Evolutionary conservation across 495 filamentous ascomycete species (phyloP).

Genomic region (Zalerion maritima): DNA sequence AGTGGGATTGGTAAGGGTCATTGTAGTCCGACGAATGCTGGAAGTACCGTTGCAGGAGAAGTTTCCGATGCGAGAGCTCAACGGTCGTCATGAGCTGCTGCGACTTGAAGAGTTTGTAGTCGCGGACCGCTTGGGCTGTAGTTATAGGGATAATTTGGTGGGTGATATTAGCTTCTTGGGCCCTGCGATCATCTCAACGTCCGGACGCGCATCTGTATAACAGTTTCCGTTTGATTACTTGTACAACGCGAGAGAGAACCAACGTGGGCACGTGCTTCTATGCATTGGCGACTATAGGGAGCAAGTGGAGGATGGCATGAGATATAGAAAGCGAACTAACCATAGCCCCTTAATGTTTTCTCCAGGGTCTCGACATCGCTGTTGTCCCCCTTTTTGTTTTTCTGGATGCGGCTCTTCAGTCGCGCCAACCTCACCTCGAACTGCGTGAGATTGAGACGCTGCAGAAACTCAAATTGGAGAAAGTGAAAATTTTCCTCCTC

Average conservation of each 20-base stretch:
- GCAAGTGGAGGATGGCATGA: too few relatives aligned
- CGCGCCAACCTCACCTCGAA: slow-evolving; percentile 5
- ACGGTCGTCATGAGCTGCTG: neutral
- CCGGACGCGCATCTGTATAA: neutral
- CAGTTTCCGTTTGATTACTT: neutral
- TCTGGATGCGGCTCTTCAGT: slow-evolving; percentile 1
- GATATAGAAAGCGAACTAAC: too few relatives aligned
- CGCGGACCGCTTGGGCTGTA: slow-evolving; percentile 3
- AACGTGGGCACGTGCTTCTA: too few relatives aligned
- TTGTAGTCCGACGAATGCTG: slow-evolving; percentile 1
- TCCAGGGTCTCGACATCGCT: slow-evolving; percentile 1
- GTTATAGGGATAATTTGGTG: too few relatives aligned
- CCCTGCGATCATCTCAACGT: too few relatives aligned
- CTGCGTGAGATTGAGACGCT: slow-evolving; percentile 8
- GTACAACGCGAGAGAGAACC: too few relatives aligned
- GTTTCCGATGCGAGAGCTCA: neutral
- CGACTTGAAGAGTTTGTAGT: slow-evolving; percentile 4
- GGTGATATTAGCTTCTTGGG: too few relatives aligned
- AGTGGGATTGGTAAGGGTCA: slow-evolving; percentile 1
- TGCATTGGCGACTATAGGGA: too few relatives aligned
- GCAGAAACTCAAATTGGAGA: slow-evolving; percentile 10
- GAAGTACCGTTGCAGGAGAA: slow-evolving; percentile 1
- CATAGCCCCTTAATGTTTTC: neutral
- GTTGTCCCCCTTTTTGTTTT: neutral
- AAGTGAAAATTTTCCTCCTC: slow-evolving; percentile 12